These are phyloP conservation scores for Fusarium concolor DNA, from an alignment of 2,329 filamentous ascomycete genomes.

Conservation along the genomic window DNA sequence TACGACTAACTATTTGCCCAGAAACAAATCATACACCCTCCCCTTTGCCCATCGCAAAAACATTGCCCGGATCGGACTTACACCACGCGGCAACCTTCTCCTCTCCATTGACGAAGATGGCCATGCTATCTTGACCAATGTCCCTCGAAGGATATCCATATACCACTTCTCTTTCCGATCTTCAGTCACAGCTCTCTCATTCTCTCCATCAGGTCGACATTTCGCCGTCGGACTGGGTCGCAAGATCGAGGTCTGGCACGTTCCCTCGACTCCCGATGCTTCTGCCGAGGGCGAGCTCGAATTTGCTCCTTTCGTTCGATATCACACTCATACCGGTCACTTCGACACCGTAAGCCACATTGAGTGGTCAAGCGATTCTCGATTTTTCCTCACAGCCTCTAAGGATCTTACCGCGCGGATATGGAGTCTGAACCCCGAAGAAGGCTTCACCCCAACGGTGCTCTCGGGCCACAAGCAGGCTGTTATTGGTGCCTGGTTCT, in stretches of 20 bases:
- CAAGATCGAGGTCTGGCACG: slow-evolving; percentile 95
- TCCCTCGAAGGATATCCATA: slow-evolving; percentile 84
- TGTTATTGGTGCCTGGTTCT: slow-evolving; percentile 97
- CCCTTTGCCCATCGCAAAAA: slow-evolving; percentile 95
- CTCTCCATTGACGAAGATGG: slow-evolving; percentile 96
- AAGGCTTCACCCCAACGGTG: slow-evolving; percentile 89
- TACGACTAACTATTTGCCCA: slow-evolving; percentile 56
- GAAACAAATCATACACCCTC: slow-evolving; percentile 88
- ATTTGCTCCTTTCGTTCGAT: slow-evolving; percentile 92
- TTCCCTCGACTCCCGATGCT: slow-evolving; percentile 87
- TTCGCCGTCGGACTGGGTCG: slow-evolving; percentile 91
- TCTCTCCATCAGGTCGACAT: slow-evolving; percentile 89
- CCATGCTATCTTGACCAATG: slow-evolving; percentile 91
- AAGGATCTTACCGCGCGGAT: slow-evolving; percentile 93
- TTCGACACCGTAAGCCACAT: slow-evolving; percentile 88
- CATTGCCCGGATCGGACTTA: slow-evolving; percentile 87
- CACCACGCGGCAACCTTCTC: slow-evolving; percentile 89
- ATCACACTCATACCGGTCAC: slow-evolving; percentile 87
- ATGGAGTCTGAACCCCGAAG: slow-evolving; percentile 91
- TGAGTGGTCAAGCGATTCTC: slow-evolving; percentile 95
- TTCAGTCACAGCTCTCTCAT: slow-evolving; percentile 84
- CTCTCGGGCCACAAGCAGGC: slow-evolving; percentile 91
- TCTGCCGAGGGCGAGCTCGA: slow-evolving; percentile 85
- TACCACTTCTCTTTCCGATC: slow-evolving; percentile 96
- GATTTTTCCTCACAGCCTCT: slow-evolving; percentile 92